phyloP scores from a whole-genome alignment of 2,329 filamentous ascomycete genomes.

The Ascochyta koolunga region DNA sequence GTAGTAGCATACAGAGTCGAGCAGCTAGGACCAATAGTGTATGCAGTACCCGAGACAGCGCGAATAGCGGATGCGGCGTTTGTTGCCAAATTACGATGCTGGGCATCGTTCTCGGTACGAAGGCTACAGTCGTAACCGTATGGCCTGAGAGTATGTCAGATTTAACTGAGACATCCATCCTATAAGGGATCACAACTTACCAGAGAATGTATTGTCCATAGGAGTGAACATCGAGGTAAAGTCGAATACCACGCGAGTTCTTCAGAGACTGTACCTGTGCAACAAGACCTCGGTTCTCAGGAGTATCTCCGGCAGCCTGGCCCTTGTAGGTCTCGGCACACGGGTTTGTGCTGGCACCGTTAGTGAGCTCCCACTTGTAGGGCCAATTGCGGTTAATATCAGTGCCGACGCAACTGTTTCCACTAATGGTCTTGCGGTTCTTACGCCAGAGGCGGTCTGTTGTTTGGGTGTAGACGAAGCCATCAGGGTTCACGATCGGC shows the following conservation, averaged over 20 bases:
- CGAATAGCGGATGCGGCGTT: conserved; percentile 59
- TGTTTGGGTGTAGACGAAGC: conserved; percentile 48
- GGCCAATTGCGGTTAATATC: conserved; percentile 51
- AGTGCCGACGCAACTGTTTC: conserved; percentile 42
- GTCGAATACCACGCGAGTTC: conserved; percentile 57
- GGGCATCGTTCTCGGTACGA: conserved; percentile 54
- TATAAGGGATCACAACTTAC: conserved; percentile 16
- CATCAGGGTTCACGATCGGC: conserved; percentile 30
- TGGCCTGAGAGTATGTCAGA: conserved; percentile 49
- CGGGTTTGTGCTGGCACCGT: conserved; percentile 45
- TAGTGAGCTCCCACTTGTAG: conserved; percentile 43
- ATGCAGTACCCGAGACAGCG: conserved; percentile 57
- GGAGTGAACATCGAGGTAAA: conserved; percentile 67
- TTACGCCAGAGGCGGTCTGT: conserved; percentile 50
- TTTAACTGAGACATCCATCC: neutral
- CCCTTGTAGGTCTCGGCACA: conserved; percentile 49
- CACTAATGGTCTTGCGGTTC: conserved; percentile 44
- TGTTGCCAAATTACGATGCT: conserved; percentile 58
- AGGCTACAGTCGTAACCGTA: conserved; percentile 65
- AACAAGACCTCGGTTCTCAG: conserved; percentile 50
- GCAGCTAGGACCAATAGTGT: conserved; percentile 59
- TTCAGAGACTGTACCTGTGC: conserved; percentile 51
- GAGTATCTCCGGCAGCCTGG: conserved; percentile 37
- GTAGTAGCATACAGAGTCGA: conserved; percentile 65
- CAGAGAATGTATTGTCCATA: conserved; percentile 32